Evolutionary conservation across 2,329 filamentous ascomycete genomes (phyloP).

Genomic region (Mollisiaceae sp.): DNA sequence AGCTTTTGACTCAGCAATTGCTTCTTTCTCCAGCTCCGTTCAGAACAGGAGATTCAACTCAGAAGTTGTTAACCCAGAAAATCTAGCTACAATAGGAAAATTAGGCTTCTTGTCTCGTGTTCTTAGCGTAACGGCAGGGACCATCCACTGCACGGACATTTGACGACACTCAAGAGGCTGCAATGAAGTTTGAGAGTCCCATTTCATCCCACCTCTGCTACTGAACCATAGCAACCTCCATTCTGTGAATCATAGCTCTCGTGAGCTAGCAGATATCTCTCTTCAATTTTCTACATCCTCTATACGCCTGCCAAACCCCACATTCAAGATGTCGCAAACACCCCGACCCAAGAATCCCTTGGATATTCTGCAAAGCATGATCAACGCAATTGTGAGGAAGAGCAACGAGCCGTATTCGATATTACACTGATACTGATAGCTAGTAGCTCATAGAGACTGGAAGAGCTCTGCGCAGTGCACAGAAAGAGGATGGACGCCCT

Average conservation of each 20-base stretch:
- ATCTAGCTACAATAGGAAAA: not conserved
- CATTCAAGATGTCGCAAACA: constrained; percentile 30
- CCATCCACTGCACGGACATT: constrained; percentile 9
- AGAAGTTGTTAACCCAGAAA: not conserved
- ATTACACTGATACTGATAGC: constrained; percentile 11
- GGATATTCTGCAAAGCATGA: constrained; percentile 54
- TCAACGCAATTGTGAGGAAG: constrained; percentile 60
- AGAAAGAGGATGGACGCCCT: constrained; percentile 51
- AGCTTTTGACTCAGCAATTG: not conserved
- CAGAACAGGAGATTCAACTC: not conserved
- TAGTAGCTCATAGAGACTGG: constrained; percentile 62
- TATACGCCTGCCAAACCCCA: not conserved
- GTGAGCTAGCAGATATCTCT: not conserved
- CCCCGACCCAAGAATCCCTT: constrained; percentile 36
- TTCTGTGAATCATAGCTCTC: constrained; percentile 3
- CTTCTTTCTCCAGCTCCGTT: not conserved
- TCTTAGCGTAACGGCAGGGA: constrained; percentile 8
- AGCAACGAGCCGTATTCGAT: not conserved
- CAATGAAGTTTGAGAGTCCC: not conserved
- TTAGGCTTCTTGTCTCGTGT: not conserved
- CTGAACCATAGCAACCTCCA: not conserved
- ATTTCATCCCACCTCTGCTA: not conserved
- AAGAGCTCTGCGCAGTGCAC: constrained; percentile 58
- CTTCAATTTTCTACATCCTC: not conserved
- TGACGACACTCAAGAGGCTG: not conserved